A percentile compares a stretch with the other conserved stretches of the same genome.
These are phyloP conservation scores for Fusarium bactridioides DNA, from an alignment of 2,329 filamentous ascomycete species.

Conservation along the genomic window DNA sequence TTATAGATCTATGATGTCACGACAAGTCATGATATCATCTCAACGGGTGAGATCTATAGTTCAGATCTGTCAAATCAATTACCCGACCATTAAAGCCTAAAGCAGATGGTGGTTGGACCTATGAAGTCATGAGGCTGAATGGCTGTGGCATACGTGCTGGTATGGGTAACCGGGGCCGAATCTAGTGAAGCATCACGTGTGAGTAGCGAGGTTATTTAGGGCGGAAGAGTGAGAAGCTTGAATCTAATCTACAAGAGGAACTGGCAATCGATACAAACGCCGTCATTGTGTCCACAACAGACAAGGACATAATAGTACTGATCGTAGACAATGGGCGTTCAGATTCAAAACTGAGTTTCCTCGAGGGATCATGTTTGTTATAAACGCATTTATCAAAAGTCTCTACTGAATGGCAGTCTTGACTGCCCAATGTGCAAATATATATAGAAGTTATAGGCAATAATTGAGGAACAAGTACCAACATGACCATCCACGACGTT, in stretches of 20 bases:
- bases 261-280: too few species aligned
- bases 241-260: fast-evolving
- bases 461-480: fast-evolving
- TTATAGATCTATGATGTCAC: not conserved
- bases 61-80: not conserved
- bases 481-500: fast-evolving
- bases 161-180: not conserved
- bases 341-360: too few species aligned
- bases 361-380: too few species aligned
- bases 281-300: too few species aligned
- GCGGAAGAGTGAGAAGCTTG: fast-evolving
- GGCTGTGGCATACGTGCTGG: fast-evolving
- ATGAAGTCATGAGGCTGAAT: not conserved
- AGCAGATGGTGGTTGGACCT: fast-evolving
- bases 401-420: too few species aligned
- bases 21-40: not conserved
- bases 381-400: not conserved
- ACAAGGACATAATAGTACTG: too few species aligned
- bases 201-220: too few species aligned
- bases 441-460: fast-evolving
- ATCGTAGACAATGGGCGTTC: too few species aligned
- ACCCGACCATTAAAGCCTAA: not conserved
- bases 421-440: not conserved
- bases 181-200: not conserved
- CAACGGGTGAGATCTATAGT: not conserved